Evolutionary conservation across 495 filamentous ascomycete species (phyloP).

Genomic region (Amphirosellinia nigrospora): DNA sequence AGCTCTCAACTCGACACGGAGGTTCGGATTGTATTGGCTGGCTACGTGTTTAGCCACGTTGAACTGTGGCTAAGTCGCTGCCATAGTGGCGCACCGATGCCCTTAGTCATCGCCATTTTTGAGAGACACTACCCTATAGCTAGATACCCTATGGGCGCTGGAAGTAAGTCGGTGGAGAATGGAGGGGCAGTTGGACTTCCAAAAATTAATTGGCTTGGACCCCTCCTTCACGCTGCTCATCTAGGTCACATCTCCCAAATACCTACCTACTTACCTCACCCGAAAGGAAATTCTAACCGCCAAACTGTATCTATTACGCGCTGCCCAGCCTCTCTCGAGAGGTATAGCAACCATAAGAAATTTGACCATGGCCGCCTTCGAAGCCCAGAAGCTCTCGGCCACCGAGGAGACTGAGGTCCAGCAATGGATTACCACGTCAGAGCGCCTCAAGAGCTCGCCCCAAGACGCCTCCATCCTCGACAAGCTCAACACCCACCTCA

Average conservation of each 20-base stretch:
- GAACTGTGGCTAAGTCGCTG: neutral
- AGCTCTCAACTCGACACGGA: conserved; percentile 14
- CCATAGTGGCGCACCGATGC: neutral
- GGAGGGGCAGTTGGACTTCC: conserved; percentile 21
- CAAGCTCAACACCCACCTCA: conserved; percentile 83
- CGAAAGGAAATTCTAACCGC: conserved; percentile 21
- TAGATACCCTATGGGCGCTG: neutral
- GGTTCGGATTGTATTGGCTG: neutral
- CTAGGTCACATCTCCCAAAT: neutral
- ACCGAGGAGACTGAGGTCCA: conserved; percentile 83
- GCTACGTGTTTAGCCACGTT: conserved; percentile 1
- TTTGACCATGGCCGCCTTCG: conserved; percentile 66
- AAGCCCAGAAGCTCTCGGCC: conserved; percentile 69
- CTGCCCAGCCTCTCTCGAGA: conserved; percentile 52
- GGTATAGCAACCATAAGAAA: conserved; percentile 42
- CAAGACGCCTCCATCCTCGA: conserved; percentile 69
- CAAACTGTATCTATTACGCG: conserved; percentile 58
- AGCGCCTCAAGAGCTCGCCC: conserved; percentile 64
- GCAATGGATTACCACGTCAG: conserved; percentile 81
- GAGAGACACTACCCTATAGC: neutral
- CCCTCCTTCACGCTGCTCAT: conserved; percentile 13
- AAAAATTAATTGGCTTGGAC: conserved; percentile 18
- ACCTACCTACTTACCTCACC: conserved; percentile 21
- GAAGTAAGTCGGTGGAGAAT: conserved; percentile 24
- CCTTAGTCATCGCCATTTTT: neutral